phyloP scores from a whole-genome alignment of 768 basidiomycete genomes.

The Serendipita vermifera region DNA sequence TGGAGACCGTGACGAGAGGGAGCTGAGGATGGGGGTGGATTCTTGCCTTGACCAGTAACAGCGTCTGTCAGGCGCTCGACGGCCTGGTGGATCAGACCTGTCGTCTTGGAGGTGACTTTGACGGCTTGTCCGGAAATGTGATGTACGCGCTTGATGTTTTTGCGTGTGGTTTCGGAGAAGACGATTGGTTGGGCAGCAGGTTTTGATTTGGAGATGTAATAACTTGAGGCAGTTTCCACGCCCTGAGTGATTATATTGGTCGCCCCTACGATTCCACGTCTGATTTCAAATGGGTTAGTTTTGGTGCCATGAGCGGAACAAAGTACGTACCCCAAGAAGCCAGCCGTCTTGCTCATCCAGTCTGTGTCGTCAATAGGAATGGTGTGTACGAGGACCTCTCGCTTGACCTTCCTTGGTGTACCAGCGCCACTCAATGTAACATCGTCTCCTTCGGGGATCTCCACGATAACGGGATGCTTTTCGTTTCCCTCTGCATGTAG shows the following conservation, averaged over 20 bases:
- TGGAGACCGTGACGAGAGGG: conserved; percentile 11
- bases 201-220: conserved; percentile 46
- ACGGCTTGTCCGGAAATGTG: conserved; percentile 53
- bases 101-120: conserved; percentile 49
- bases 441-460: conserved; percentile 36
- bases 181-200: conserved; percentile 41
- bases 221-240: conserved; percentile 46
- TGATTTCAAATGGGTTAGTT: conserved; percentile 19
- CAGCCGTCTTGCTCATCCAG: conserved; percentile 49
- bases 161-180: conserved; percentile 47
- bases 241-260: conserved; percentile 51
- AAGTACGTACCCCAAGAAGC: conserved; percentile 42
- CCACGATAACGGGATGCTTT: conserved; percentile 57
- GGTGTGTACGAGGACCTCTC: conserved; percentile 37
- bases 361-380: conserved; percentile 57
- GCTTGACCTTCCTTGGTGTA: conserved; percentile 22
- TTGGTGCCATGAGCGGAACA: background rate
- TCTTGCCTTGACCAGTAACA: conserved; percentile 22
- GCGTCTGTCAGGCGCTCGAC: conserved; percentile 44
- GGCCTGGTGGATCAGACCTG: conserved; percentile 46
- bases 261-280: conserved; percentile 53
- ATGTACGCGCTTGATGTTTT: conserved; percentile 47
- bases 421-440: background rate
- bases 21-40: background rate
- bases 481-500: conserved; percentile 38